Base-by-base conservation (phyloP, 768 basidiomycete species). In the Omphalotus guepiniiformis region DNA sequence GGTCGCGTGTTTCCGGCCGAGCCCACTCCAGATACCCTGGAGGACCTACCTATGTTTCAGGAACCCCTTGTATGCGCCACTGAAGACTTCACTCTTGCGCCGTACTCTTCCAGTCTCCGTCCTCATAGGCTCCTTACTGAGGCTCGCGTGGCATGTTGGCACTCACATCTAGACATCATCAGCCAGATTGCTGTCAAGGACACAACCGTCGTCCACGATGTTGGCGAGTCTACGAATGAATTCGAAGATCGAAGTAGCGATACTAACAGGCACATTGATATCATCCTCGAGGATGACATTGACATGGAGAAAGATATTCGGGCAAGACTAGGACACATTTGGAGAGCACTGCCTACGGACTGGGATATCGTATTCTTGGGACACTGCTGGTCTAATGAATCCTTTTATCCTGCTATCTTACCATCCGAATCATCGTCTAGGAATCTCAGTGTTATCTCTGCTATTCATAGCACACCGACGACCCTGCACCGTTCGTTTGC, bases 331-430 rank as follows among this genome's bases (percentile, higher is more conserved):
- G n/a, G 21, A 27, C n/a, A 27, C 28, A 26, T 84, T 30, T 85
- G 82, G 83, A 42, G 51, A 3, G 58, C 60, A 7, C 59, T 89
- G 23, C 87, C 87, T 5, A 34, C 28, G 1, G 69, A 76, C 13
- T 89, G 87, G 87, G 87, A 88, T 53, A 74, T 88, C 19, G 74
- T 89, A 15, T 85, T 84, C 53, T 64, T 89, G 53, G 86, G 88
- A 6, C 83, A 89, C 54, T 89, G 86, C 56, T 88, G 87, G 87
- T 87, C 85, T 18, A 69, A 87, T 50, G 86, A 90, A 62, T 63
- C 76, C 1, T 60, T 58, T 48, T 63, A 75, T 29, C 68, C 75
- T 3, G 62, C 78, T 4, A 49, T 73, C 16, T 52, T 60, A 3
- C 39, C 34, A 4, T n/a, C 43, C 73, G 21, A 38, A 21, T 19